Conservation (phyloP, 2,329 filamentous ascomycete species). For the Neonectria neomacrospora region DNA sequence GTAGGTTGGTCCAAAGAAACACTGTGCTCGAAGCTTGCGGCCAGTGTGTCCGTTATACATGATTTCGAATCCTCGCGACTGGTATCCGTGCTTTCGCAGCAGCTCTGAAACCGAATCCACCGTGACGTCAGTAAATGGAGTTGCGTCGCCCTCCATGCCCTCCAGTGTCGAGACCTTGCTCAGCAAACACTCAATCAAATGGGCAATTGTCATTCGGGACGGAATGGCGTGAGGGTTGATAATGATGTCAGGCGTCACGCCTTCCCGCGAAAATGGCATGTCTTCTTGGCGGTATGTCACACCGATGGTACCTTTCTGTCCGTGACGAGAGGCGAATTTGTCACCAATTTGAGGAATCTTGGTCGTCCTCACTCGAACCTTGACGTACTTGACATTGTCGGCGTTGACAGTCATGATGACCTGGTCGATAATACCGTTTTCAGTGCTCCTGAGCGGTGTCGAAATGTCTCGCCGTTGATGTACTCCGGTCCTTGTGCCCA, state of each 20-base stretch:
- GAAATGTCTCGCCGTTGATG: constrained; percentile 97
- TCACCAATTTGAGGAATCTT: constrained; percentile 99
- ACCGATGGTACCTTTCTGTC: constrained; percentile 99
- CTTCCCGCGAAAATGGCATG: constrained; percentile 96
- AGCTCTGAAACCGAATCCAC: constrained; percentile 92
- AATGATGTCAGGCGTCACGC: constrained; percentile 93
- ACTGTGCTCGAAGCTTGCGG: constrained; percentile 89
- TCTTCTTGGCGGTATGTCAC: constrained; percentile 98
- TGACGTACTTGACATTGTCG: constrained; percentile 94
- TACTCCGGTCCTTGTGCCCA: constrained; percentile 88
- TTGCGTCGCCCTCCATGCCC: constrained; percentile 96
- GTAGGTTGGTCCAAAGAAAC: constrained; percentile 98
- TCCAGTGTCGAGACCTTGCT: constrained; percentile 95
- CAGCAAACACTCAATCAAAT: constrained; percentile 98
- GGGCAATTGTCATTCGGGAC: constrained; percentile 99
- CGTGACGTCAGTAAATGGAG: constrained; percentile 96
- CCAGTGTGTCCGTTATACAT: constrained; percentile 99
- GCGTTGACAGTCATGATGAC: constrained; percentile 95
- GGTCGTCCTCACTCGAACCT: constrained; percentile 95
- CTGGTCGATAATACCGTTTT: constrained; percentile 95
- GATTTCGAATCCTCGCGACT: constrained; percentile 96
- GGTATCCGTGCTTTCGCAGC: constrained; percentile 89
- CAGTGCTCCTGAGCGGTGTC: constrained; percentile 92
- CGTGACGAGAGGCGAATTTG: constrained; percentile 99
- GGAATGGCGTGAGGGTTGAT: constrained; percentile 99